Evolutionary conservation across 2,329 filamentous ascomycete species (phyloP).

Genomic region (Neofusicoccum sp.): DNA sequence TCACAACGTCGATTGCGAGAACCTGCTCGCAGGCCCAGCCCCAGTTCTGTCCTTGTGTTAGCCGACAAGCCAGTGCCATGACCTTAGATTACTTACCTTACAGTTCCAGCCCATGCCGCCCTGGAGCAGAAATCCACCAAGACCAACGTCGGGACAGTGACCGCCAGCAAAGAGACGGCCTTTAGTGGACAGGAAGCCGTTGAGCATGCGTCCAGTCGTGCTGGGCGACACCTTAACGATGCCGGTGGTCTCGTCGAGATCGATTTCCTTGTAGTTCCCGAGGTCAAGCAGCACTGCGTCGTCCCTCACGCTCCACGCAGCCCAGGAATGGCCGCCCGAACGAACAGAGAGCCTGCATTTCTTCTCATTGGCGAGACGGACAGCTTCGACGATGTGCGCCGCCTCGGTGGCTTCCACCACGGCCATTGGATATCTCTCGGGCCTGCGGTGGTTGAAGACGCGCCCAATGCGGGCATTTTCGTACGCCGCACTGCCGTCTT

Average conservation of each 20-base stretch:
- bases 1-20: constrained; percentile 48
- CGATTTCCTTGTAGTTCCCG: constrained; percentile 40
- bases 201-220: constrained; percentile 48
- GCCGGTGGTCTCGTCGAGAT: constrained; percentile 39
- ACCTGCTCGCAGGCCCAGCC: constrained; percentile 55
- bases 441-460: constrained; percentile 48
- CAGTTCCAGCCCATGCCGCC: constrained; percentile 61
- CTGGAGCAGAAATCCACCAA: constrained; percentile 57
- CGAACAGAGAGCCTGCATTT: constrained; percentile 45
- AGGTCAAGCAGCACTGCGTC: constrained; percentile 47
- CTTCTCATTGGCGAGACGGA: constrained; percentile 37
- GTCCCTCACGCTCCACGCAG: constrained; percentile 50
- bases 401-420: constrained; percentile 41
- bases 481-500: constrained; percentile 26
- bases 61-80: neutral
- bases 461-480: constrained; percentile 40
- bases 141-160: constrained; percentile 57
- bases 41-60: constrained; percentile 45
- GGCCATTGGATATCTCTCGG: constrained; percentile 41
- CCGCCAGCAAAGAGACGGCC: constrained; percentile 53
- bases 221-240: constrained; percentile 48
- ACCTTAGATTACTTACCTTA: constrained; percentile 37
- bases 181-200: constrained; percentile 36
- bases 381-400: constrained; percentile 25
- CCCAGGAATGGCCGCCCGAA: constrained; percentile 52